These are phyloP conservation scores for Trichocladium antarcticum DNA, from an alignment of 495 filamentous ascomycete species.

Conservation along the genomic window DNA sequence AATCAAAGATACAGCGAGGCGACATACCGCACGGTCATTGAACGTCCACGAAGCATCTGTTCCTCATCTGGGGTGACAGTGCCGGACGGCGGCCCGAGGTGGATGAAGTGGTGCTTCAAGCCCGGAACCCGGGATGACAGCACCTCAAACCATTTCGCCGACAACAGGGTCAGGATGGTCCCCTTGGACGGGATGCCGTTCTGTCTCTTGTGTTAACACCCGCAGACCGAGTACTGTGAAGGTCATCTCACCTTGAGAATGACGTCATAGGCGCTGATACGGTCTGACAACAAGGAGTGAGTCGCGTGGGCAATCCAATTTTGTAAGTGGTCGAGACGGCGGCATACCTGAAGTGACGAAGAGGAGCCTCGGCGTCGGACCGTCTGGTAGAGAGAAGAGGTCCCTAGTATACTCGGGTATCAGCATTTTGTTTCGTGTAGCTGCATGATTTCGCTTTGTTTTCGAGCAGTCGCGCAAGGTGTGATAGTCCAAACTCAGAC, in stretches of 20 bases:
- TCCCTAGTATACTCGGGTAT: not conserved
- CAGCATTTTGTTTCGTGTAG: not conserved
- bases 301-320: no score
- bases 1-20: not conserved
- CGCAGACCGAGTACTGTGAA: not conserved
- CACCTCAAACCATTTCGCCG: constrained; percentile 73
- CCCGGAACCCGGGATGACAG: constrained; percentile 53
- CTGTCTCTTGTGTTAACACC: not conserved
- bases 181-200: constrained; percentile 87
- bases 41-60: constrained; percentile 50
- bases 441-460: no score
- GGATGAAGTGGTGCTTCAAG: constrained; percentile 67
- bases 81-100: constrained; percentile 49
- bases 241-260: constrained; percentile 46
- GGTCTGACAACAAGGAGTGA: constrained; percentile 40
- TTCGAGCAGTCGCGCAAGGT: no score
- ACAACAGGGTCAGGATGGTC: constrained; percentile 69
- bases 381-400: constrained; percentile 47
- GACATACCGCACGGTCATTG: constrained; percentile 58
- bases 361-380: constrained; percentile 65
- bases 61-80: constrained; percentile 32
- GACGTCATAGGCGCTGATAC: constrained; percentile 92
- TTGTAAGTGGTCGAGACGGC: constrained; percentile 23
- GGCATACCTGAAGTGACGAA: constrained; percentile 51
- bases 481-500: no score